Evolutionary conservation across 192 early-diverging fungal species (phyloP).

Genomic region (Coemansia sp.): DNA sequence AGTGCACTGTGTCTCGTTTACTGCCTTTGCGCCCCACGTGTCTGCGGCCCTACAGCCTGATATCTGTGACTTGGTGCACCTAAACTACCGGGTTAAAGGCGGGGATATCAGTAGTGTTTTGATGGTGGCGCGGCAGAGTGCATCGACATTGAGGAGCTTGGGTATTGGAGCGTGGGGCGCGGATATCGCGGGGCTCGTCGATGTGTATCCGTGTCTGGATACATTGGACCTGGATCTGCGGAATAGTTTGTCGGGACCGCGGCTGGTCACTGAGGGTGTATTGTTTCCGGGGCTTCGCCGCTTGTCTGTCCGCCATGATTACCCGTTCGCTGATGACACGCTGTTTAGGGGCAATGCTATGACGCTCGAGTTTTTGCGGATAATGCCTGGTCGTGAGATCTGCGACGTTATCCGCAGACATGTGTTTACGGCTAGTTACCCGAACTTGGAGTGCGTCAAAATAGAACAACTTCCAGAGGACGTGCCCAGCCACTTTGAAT

Average conservation of each 20-base stretch:
- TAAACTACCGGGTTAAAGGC: background rate
- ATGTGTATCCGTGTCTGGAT: slow-evolving; percentile 3
- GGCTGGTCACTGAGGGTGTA: background rate
- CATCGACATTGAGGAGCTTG: background rate
- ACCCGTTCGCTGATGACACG: slow-evolving; percentile 17
- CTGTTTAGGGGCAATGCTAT: slow-evolving; percentile 3
- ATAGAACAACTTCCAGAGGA: background rate
- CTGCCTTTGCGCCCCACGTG: background rate
- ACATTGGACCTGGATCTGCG: background rate
- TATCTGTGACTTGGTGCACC: background rate
- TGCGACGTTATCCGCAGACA: background rate
- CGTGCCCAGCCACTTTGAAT: background rate
- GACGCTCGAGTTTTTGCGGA: slow-evolving; percentile 2
- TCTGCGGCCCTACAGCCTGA: background rate
- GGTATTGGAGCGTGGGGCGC: background rate
- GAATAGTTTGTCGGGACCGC: background rate
- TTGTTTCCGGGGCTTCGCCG: slow-evolving; percentile 6
- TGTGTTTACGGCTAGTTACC: background rate
- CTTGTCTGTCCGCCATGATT: background rate
- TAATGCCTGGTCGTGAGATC: slow-evolving; percentile 2
- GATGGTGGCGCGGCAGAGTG: background rate
- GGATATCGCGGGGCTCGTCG: background rate
- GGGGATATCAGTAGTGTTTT: background rate
- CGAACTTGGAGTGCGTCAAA: background rate
- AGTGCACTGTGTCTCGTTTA: background rate